Base-by-base conservation (phyloP, 768 basidiomycete genomes). In the Pleurotus citrinopileatus region DNA sequence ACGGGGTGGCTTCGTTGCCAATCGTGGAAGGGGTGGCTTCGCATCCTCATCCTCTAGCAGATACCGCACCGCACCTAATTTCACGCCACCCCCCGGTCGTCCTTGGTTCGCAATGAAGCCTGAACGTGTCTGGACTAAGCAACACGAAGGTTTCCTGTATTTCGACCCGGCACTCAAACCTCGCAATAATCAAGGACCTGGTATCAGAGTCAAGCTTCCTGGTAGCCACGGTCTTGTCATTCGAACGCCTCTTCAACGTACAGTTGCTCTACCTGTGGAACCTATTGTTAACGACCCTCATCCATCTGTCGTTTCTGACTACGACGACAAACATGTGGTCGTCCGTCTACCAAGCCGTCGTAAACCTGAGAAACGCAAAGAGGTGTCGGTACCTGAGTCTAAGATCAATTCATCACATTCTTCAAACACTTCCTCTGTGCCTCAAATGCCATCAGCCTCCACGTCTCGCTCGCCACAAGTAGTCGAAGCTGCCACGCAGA, bases 51-150 rank as follows among this genome's bases (percentile, higher is more conserved):
- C 69, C 15, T 20, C 58, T 5, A 63, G 61, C 50, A 64, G 68
- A 26, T 55, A 64, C 37, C 70, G 70, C 28, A 67, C 61, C 36
- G 63, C 65, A 22, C 62, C 66, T 23, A 63, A 69, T 23, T 58
- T 65, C 46, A n/a, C 32, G 23, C 58, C 65, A 22, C 59, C 66
- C 28, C 60, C 73, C 13, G 78, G 75, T 15, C 82, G 81, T 45
- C 74, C 80, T 38, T 89, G 89, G 82, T 91, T 80, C 62, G 69
- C 79, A 6, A 81, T 82, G 80, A 91, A 89, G 65, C 89, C 89
- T 7, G 91, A 93, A 62, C 78, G 78, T 42, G 77, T 84, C 60
- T 92, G 89, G 89, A 92, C 91, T 7, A 91, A 91, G 63, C 88
- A 91, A 52, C 82, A 86, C 59, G 89, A 92, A 61, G 78, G 75